phyloP scores from a whole-genome alignment of 2,329 filamentous ascomycete genomes.

The Pseudonectria buxi region DNA sequence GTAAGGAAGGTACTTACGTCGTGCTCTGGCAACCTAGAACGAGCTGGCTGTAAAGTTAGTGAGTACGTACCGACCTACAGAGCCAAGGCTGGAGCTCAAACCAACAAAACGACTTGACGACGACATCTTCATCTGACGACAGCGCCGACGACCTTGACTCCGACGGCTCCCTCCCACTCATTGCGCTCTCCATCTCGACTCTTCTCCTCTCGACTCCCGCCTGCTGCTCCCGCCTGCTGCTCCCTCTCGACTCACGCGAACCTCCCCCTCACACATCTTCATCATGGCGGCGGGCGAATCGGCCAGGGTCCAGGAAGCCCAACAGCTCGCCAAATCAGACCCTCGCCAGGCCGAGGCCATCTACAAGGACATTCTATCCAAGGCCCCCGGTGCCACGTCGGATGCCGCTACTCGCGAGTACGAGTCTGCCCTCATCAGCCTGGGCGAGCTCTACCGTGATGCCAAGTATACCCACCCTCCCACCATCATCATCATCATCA shows the following conservation, averaged over 20 bases:
- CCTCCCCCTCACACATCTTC: constrained; percentile 10
- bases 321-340: constrained; percentile 73
- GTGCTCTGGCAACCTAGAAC: constrained; percentile 32
- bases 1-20: constrained; percentile 27
- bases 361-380: constrained; percentile 85
- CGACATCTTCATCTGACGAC: constrained; percentile 10
- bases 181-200: too few relatives aligned
- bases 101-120: constrained; percentile 11
- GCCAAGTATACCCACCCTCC: constrained; percentile 55
- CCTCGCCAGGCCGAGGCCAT: constrained; percentile 77
- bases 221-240: constrained; percentile 3
- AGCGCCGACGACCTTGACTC: too few relatives aligned
- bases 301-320: constrained; percentile 75
- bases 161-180: too few relatives aligned
- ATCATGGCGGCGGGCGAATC: constrained; percentile 54
- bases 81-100: too few relatives aligned
- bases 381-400: constrained; percentile 71
- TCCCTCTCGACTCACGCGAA: background rate
- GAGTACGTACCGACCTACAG: too few relatives aligned
- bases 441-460: constrained; percentile 91
- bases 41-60: constrained; percentile 11
- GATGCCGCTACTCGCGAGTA: constrained; percentile 88
- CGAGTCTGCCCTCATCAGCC: constrained; percentile 76
- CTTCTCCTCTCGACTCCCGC: constrained; percentile 1
- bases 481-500: constrained; percentile 1